These are phyloP conservation scores for Suhomyces canberraensis DNA, from an alignment of 805 yeast genomes.

Conservation along the genomic window DNA sequence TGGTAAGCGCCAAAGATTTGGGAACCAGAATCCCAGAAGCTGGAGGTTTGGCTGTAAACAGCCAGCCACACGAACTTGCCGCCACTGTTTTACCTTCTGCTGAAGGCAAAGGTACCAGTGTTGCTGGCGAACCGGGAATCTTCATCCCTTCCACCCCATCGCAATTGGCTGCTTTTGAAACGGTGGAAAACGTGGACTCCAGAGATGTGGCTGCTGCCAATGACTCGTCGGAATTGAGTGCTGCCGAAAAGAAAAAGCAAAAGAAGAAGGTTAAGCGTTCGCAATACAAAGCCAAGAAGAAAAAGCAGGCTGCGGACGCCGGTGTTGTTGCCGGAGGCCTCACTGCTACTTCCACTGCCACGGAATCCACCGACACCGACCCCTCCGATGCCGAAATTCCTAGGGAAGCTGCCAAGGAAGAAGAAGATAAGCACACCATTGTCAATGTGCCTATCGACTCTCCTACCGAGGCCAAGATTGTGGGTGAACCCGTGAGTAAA, in stretches of 20 bases:
- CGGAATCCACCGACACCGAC: constrained; percentile 9
- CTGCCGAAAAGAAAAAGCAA: constrained; percentile 39
- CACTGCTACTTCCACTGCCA: constrained; percentile 8
- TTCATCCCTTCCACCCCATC: constrained; percentile 60
- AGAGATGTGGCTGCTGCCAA: too few relatives aligned
- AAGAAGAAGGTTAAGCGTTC: constrained; percentile 45
- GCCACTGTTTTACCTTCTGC: constrained; percentile 47
- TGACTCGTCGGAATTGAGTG: constrained; percentile 24
- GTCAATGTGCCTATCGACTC: not conserved
- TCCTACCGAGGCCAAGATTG: not conserved
- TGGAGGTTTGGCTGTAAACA: constrained; percentile 22
- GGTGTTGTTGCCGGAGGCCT: constrained; percentile 10
- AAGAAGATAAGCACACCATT: not conserved
- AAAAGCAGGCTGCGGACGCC: constrained; percentile 26
- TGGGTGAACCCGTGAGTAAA: not conserved
- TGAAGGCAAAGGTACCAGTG: constrained; percentile 40
- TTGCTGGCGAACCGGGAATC: constrained; percentile 73
- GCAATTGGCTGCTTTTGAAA: constrained; percentile 62
- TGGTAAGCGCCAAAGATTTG: constrained; percentile 16
- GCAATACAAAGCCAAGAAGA: constrained; percentile 42
- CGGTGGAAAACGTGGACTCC: constrained; percentile 48
- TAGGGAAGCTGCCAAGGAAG: not conserved
- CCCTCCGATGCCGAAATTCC: constrained; percentile 3
- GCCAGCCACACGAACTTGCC: constrained; percentile 8
- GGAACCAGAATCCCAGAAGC: constrained; percentile 32